Evolutionary conservation across 352 stramenopile genomes (phyloP).

Genomic region (Phytopythium sindhum): DNA sequence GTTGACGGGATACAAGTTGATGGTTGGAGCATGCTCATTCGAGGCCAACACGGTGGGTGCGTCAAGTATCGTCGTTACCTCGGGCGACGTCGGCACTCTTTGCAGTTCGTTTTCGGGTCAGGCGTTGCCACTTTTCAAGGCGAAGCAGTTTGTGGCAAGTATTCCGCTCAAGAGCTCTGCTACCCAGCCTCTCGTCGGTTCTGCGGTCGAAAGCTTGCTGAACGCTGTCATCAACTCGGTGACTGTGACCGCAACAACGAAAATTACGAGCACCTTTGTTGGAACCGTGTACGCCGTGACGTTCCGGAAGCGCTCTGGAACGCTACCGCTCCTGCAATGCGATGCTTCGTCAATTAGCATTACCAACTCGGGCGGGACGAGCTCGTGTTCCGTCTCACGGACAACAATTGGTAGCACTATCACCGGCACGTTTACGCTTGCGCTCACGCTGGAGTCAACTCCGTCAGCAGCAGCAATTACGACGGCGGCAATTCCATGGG

Average conservation of each 20-base stretch:
- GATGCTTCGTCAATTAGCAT: conserved; percentile 22
- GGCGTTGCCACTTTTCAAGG: conserved; percentile 50
- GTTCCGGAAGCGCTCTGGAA: conserved; percentile 60
- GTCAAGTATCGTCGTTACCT: conserved; percentile 33
- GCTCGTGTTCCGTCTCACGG: conserved; percentile 29
- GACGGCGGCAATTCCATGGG: conserved; percentile 59
- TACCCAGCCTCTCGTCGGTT: conserved; percentile 32
- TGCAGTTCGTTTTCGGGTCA: conserved; percentile 47
- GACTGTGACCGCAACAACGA: conserved; percentile 26
- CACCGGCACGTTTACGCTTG: conserved; percentile 56
- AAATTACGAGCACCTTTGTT: conserved; percentile 47
- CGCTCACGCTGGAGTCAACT: conserved; percentile 41
- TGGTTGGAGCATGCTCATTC: conserved; percentile 61
- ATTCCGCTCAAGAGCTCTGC: conserved; percentile 42
- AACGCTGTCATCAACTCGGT: conserved; percentile 56
- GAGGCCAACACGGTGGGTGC: conserved; percentile 26
- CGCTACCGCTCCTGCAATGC: conserved; percentile 51
- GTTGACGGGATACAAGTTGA: conserved; percentile 22
- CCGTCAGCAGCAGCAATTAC: conserved; percentile 1
- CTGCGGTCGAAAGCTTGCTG: conserved; percentile 39
- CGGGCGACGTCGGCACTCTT: conserved; percentile 38
- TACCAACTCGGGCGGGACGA: conserved; percentile 18
- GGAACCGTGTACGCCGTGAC: conserved; percentile 61
- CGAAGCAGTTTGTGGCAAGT: conserved; percentile 32
- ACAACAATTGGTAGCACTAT: conserved; percentile 64